phyloP scores from a whole-genome alignment of 108 stramenopile species.

The Cyclotella sp. region DNA sequence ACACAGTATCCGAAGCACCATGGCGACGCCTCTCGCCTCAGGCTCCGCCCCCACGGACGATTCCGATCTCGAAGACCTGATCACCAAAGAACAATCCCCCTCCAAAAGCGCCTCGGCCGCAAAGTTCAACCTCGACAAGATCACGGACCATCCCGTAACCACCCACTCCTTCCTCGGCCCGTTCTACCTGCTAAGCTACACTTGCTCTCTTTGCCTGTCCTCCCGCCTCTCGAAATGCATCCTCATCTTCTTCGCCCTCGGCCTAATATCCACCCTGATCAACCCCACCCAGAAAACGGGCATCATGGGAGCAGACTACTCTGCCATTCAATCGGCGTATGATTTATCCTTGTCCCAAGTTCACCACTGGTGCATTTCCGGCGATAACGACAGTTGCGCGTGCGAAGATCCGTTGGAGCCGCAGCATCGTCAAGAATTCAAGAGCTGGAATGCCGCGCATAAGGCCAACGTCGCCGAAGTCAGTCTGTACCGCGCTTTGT shows the following conservation, averaged over 20 bases:
- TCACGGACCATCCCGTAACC: background rate
- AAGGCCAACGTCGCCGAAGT: conserved; percentile 61
- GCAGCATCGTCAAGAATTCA: conserved; percentile 51
- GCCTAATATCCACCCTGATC: conserved; percentile 44
- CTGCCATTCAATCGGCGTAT: conserved; percentile 60
- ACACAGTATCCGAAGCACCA: too few species aligned
- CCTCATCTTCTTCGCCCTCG: conserved; percentile 7
- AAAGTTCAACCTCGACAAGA: conserved; percentile 8
- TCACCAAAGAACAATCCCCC: conserved; percentile 27
- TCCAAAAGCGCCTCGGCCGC: background rate
- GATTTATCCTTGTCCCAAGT: conserved; percentile 68
- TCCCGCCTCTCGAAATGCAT: conserved; percentile 35
- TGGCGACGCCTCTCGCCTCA: conserved; percentile 5
- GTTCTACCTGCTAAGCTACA: conserved; percentile 19
- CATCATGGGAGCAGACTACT: conserved; percentile 64
- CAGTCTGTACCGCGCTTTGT: conserved; percentile 37
- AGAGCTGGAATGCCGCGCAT: conserved; percentile 64
- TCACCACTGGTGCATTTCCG: conserved; percentile 78
- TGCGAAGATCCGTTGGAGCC: conserved; percentile 83
- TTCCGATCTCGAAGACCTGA: conserved; percentile 48
- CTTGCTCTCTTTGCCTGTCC: conserved; percentile 7
- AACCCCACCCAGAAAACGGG: conserved; percentile 64
- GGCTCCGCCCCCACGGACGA: conserved; percentile 34
- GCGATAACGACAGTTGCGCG: conserved; percentile 69
- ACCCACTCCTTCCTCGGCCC: conserved; percentile 1